Conservation (phyloP, 2,329 filamentous ascomycete genomes). For the Trichoderma endophyticum region DNA sequence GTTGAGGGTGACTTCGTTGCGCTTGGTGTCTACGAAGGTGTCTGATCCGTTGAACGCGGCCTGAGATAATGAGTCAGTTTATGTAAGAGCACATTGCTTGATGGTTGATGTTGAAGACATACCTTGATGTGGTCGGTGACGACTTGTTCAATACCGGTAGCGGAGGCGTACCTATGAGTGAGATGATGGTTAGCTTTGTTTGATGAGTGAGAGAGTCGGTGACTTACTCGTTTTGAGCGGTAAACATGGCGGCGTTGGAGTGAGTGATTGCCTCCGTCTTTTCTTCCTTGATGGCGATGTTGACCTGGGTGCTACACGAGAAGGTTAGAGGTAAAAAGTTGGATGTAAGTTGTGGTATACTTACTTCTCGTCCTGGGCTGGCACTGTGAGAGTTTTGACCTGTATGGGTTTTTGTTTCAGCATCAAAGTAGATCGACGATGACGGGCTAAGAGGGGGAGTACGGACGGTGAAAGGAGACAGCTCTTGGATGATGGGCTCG, state of each 20-base stretch:
- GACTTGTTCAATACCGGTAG: constrained; percentile 1
- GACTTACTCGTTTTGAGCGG: constrained; percentile 10
- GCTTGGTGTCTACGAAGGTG: constrained; percentile 9
- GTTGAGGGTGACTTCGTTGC: constrained; percentile 7
- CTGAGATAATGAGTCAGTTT: neutral
- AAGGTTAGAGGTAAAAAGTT: neutral
- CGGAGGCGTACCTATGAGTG: neutral
- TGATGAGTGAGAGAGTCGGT: neutral
- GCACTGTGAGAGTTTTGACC: constrained; percentile 13
- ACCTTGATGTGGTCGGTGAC: neutral
- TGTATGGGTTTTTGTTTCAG: neutral
- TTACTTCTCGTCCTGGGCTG: constrained; percentile 11
- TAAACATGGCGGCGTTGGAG: constrained; percentile 11
- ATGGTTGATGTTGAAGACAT: neutral
- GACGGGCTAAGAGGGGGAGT: neutral
- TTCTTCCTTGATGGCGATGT: constrained; percentile 13
- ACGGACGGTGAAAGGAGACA: constrained; percentile 14
- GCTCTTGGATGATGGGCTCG: constrained; percentile 15
- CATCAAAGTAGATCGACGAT: neutral
- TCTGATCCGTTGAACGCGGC: constrained; percentile 3
- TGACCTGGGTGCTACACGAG: neutral
- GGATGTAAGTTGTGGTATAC: neutral
- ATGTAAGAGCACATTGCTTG: neutral
- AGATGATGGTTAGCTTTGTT: neutral
- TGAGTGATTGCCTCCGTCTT: constrained; percentile 11